phyloP scores from a whole-genome alignment of 1,284 basidiomycete genomes.

The Fistulina hepatica region DNA sequence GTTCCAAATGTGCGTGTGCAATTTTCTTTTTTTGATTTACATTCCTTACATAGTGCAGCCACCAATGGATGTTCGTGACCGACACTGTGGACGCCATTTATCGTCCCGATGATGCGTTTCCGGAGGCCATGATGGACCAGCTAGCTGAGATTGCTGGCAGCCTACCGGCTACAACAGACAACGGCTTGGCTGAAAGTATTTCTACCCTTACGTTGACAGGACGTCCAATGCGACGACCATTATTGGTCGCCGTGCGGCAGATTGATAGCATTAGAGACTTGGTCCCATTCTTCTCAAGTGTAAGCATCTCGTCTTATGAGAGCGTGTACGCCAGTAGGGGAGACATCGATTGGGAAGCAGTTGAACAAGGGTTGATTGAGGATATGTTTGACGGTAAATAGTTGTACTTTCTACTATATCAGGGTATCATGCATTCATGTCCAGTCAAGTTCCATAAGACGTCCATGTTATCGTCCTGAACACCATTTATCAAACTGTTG shows the following conservation, averaged over 20 bases:
- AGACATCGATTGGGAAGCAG: slow-evolving; percentile 76
- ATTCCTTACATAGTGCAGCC: slow-evolving; percentile 36
- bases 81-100: slow-evolving; percentile 96
- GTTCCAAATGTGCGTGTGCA: slow-evolving; percentile 78
- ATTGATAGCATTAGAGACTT: slow-evolving; percentile 78
- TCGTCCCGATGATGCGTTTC: slow-evolving; percentile 71
- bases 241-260: slow-evolving; percentile 54
- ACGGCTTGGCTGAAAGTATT: slow-evolving; percentile 19
- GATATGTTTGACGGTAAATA: slow-evolving; percentile 84
- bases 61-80: slow-evolving; percentile 98
- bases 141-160: slow-evolving; percentile 73
- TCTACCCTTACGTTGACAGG: slow-evolving; percentile 23
- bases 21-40: neutral
- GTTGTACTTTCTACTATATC: too few species aligned
- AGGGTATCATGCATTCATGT: too few species aligned
- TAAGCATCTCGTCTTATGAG: slow-evolving; percentile 84
- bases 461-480: too few species aligned
- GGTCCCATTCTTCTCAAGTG: slow-evolving; percentile 77
- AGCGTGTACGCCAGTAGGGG: slow-evolving; percentile 74
- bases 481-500: too few species aligned
- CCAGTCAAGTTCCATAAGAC: too few species aligned
- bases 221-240: slow-evolving; percentile 55
- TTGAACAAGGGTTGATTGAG: slow-evolving; percentile 68
- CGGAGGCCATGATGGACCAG: slow-evolving; percentile 85
- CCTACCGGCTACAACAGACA: slow-evolving; percentile 32